Evolutionary conservation across 208 protist genomes (phyloP), one percentile per base, ranked within the genome.

Genomic region (Leishmania tarentolae): DNA sequence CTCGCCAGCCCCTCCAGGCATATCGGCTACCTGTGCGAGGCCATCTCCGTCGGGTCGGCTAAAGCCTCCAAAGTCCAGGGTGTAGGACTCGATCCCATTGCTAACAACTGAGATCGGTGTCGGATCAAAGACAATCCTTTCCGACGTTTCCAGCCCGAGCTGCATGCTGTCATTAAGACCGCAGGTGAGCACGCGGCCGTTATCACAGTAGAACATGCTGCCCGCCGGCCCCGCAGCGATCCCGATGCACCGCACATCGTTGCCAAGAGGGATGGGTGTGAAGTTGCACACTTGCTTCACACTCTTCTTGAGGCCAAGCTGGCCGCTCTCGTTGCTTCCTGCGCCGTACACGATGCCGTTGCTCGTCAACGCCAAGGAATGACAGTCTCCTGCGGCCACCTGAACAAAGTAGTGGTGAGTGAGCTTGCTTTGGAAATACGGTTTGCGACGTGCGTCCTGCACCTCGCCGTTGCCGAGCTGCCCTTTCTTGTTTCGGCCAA

Each of bases 191-290:
- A 98, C 91, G 44, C 81, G 82, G 47, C 94, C 93, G 68, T 94
- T 84, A 46, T 93, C 89, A 79, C 89, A 94, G 69, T 92, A 92
- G 86, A 98, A 96, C 91, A 97, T 94, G 81, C 93, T 97, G 4
- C 90, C 90, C 3, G 79, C 82, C 8, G 95, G 93, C 6, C 95
- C 95, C 19, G 92, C 92, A 0, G 93, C 93, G 53, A 97, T 93
- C 37, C 92, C 92, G 53, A 96, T 86, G 80, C 94, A 97, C 59
- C 87, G 89, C 69, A 83, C 56, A 15, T 71, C 53, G 0, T 50
- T 72, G 35, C 90, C 91, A 5, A 97, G 85, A 6, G 88, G 91
- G 57, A 97, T 93, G 8, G 69, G 84, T 0, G 90, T 94, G 79
- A 97, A 96, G n/a, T 40, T 57, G 19, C 86, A 75, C 47, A 83